Base-by-base conservation (phyloP, 257 asterid genomes). In the Solanum medicagineum region DNA sequence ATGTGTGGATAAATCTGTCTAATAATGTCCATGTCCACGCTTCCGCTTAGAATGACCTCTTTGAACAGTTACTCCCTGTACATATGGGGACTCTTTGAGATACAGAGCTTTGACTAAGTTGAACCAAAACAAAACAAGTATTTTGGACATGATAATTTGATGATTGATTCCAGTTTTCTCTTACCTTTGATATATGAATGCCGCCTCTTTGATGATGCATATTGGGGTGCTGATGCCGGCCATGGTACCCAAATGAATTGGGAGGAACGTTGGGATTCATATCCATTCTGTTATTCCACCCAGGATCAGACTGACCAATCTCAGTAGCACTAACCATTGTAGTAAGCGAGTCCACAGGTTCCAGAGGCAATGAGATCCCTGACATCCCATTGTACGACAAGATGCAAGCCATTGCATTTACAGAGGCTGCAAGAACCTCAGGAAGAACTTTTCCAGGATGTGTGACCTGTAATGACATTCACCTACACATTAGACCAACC, bases 351-450 rank as follows among this genome's bases (percentile, higher is more conserved):
- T 90, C 93, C 29, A 86, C 84, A 10, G 93, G 83, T 56, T 89
- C 91, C 10, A 19, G n/a, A 7, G 90, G 94, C 88, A 86, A 69
- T 4, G 90, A 77, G 74, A 89, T 89, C 54, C 95, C 95, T 0
- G 85, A 24, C 98, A 92, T 93, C 40, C 98, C 98, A 22, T 93
- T 96, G 32, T 86, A 89, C 4, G 98, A 91, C 40, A 96, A 91
- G 81, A 91, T 83, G 83, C 97, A 90, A n/a, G 92, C 90, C 7
- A 89, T 85, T 60, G 97, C 90, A 74, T 91, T 81, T 45, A 93
- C 22, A 49, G 98, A 93, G 53, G 95, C 95, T 45, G 88, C 92
- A 15, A 96, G 97, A 89, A 86, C 53, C 53, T 91, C 89, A 0
- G 98, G 99, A 75, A 96, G 97, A 60, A 84, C 90, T 84, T 84